Evolutionary conservation across 176 grass and related monocot genomes (phyloP), one percentile per base, ranked within the genome.

Genomic region (Carex cristatella): DNA sequence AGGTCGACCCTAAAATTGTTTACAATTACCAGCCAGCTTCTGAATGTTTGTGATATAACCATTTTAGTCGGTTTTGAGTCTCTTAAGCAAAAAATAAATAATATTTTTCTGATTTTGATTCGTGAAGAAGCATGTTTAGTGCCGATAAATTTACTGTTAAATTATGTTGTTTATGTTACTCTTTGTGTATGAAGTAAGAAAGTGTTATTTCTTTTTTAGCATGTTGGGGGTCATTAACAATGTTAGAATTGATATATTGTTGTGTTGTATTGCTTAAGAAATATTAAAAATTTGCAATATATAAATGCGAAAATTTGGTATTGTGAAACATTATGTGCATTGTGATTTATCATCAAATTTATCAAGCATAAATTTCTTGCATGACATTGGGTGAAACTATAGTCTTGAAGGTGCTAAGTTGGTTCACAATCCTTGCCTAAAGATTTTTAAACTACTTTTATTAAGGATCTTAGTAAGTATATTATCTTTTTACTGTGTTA

Each of bases 401-500:
- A 16, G 14, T 70, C 1, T 42, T 42, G 14, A 32, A 53, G 23
- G 74, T 79, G 53, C 7, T 79, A 79, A 58, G 48, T 35, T 79
- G 37, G n/a, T 74, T 58, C 30, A 18, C 51, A 18, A 79, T 79
- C 53, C 49, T 79, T 79, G 74, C 44, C 61, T 83, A 18, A 53
- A 63, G 13, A 67, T 75, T 23, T 23, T 23, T 5, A 16, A 30
- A 35, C 40, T 62, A 61, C 15, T 27, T 27, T 81, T 82, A 12
- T 82, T 65, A 18, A 58, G 49, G 23, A 51, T 58, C 7, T 3
- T 57, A 79, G 79, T 61, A 27, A 30, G 16, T 14, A n/a, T 71
- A 30, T 85, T 32, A 48, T 79, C 37, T 69, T 48, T 33, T 61
- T 31, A 37, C 79, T 86, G 65, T 87, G 51, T 46, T 85, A 65